phyloP scores from a whole-genome alignment of 208 protist genomes.

The Vickermania ingenoplastis region DNA sequence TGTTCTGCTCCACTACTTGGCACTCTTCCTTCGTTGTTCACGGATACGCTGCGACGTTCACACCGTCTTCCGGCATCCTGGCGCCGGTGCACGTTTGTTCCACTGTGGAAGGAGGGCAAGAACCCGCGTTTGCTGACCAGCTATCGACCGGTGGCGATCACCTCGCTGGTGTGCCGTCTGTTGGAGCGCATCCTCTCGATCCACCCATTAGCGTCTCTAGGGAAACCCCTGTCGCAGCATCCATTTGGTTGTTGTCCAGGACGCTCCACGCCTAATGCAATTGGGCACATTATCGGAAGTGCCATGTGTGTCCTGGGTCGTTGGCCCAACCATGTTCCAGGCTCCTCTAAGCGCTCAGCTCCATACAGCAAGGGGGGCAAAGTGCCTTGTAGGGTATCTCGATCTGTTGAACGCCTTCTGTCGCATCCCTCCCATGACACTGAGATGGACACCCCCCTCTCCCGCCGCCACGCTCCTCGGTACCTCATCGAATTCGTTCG shows the following conservation, averaged over 20 bases:
- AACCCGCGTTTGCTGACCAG: neutral
- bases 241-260: neutral
- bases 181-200: neutral
- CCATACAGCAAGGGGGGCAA: neutral
- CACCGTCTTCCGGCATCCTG: neutral
- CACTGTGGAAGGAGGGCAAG: neutral
- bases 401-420: neutral
- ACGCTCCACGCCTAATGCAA: neutral
- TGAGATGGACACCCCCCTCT: neutral
- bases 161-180: neutral
- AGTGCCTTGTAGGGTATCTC: neutral
- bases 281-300: neutral
- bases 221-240: neutral
- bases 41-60: neutral
- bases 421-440: neutral
- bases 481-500: neutral
- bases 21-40: neutral
- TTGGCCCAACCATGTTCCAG: neutral
- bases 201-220: neutral
- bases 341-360: neutral
- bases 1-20: neutral
- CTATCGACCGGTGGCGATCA: neutral
- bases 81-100: neutral
- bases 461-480: neutral
- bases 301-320: neutral